Base-by-base conservation (phyloP, 257 asterid species). In the Eucommia ulmoides region DNA sequence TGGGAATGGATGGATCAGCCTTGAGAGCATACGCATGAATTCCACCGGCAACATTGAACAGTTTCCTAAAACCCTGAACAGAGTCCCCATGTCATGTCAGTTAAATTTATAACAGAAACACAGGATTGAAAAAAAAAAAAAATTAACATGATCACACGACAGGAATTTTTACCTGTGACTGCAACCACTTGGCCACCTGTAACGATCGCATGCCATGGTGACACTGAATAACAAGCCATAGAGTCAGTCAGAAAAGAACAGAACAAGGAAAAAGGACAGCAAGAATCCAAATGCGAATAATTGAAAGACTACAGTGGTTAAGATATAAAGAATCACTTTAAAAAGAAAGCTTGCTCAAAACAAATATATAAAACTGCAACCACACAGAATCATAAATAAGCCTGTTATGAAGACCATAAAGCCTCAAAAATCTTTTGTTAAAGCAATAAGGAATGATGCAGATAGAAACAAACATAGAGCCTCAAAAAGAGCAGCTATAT, bases 131-230 rank as follows among this genome's bases (percentile, higher is more conserved):
- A 29, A 29, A 29, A 29, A 29, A 29, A 12, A 5, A 29, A 29
- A 29, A 29, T 29, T 29, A 29, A 12, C 7, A 29, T 29, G 38
- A 29, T 5, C 38, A 29, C 38, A 12, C 7, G 38, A 16, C 19
- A 42, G 4, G 51, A 58, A 55, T 50, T 3, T 58, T 49, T 50
- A 88, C 95, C 95, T 88, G 95, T 22, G 87, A 75, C 73, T 75
- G 95, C 94, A 88, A 70, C 97, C 97, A 88, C 54, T 84, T 91
- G 46, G 97, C 93, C 23, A 81, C 95, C 65, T 88, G 94, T 74
- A 88, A 65, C 15, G 97, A 88, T 49, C 97, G 76, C 83, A 73
- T 49, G 46, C 97, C 97, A 56, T 84, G 97, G 66, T 88, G 97
- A 74, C 97, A 88, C 95, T 88, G 88, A 75, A 71, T 42, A 25